A percentile compares a stretch with the other conserved stretches of the same genome.
Evolutionary conservation across 23 red algal genomes (phyloP).

Genomic region (Gracilaria domingensis): DNA sequence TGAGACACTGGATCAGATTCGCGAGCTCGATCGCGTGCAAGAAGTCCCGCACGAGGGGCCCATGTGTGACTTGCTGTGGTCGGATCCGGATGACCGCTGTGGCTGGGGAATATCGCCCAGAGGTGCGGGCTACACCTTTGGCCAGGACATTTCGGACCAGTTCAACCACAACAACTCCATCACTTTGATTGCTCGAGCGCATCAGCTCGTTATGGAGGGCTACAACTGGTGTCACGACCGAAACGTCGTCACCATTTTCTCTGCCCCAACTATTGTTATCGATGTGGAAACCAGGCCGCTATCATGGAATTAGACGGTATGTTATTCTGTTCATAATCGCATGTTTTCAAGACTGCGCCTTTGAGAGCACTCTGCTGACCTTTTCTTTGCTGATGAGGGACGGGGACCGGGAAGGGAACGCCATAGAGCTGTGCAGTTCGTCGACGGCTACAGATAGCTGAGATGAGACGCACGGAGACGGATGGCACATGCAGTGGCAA

Average conservation of each 20-base stretch:
- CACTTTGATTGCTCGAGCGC: conserved; percentile 91
- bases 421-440: no score
- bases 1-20: conserved; percentile 97
- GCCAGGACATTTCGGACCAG: conserved; percentile 98
- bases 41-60: conserved; percentile 99
- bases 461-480: no score
- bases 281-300: conserved; percentile 95
- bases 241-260: conserved; percentile 96
- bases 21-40: conserved; percentile 96
- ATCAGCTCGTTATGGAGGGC: conserved; percentile 99
- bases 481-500: no score
- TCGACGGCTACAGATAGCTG: no score
- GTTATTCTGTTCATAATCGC: background rate
- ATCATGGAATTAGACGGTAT: conserved; percentile 90
- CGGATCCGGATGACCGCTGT: conserved; percentile 98
- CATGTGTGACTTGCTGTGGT: conserved; percentile 99
- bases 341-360: background rate
- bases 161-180: conserved; percentile 95
- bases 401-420: no score
- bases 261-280: conserved; percentile 99
- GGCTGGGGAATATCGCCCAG: conserved; percentile 98
- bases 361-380: background rate
- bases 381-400: conserved; percentile 28
- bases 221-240: conserved; percentile 98
- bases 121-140: conserved; percentile 98